Evolutionary conservation across 108 stramenopile genomes (phyloP), one percentile per base, ranked within the genome.

Genomic region (Stephanodiscus minutulus): DNA sequence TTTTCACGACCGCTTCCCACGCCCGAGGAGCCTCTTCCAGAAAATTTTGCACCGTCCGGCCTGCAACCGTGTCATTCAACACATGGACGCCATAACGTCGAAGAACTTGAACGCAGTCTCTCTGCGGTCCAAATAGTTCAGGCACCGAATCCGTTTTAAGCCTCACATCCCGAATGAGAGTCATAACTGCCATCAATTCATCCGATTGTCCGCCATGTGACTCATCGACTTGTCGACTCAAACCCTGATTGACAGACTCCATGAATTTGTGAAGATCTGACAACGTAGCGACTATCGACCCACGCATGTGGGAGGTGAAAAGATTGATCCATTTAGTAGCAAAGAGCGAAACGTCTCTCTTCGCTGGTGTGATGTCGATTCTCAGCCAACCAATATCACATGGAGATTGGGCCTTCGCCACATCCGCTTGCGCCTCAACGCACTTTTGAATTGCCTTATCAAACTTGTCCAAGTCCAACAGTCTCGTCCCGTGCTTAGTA

Each of bases 311-410:
- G 1, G 65, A 36, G 25, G 90, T 94, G 66, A 88, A 90, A 21
- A 87, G 55, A 24, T 89, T 75, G 50, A 82, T 82, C 92, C 93
- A 95, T 41, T 87, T 83, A 11, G 83, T 49, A 1, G 85, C 84
- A 84, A 82, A 87, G 25, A 76, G 55, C 18, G 86, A 72, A 22
- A 96, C 55, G 39, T 90, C 77, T 53, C 85, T 70, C 62, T 96
- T 95, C 61, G 89, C 85, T 1, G 93, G 95, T 15, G 83, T 79
- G 7, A 86, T 83, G 68, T 96, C 87, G 41, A 95, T 68, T 35
- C 92, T 84, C 18, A 96, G 54, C 95, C 95, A 96, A 36, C 95
- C 95, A 52, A 95, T 71, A 65, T 95, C 91, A 36, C 58, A 50
- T 11, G 85, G 72, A 17, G 78, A 78, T 20, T 83, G 57, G 36